These are phyloP conservation scores for Physaria fendleri DNA, from an alignment of 345 rosid genomes.

Conservation along the genomic window DNA sequence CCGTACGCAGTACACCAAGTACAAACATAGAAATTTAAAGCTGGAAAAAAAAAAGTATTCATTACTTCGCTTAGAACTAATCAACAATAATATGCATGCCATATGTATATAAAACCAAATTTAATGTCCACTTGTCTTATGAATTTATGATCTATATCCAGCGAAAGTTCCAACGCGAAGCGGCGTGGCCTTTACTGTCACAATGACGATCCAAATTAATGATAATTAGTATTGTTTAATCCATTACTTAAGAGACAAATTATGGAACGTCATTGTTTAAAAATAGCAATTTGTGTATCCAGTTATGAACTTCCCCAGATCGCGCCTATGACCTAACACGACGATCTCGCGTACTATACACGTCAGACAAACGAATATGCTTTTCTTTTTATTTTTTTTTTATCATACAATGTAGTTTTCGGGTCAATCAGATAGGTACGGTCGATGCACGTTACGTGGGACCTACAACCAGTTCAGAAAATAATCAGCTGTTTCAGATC, in stretches of 20 bases:
- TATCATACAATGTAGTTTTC: neutral
- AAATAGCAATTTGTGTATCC: neutral
- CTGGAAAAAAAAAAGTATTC: neutral
- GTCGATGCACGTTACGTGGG: slow-evolving; percentile 37
- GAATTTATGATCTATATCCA: neutral
- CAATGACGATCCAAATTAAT: slow-evolving; percentile 4
- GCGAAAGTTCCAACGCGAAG: slow-evolving; percentile 11
- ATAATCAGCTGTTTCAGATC: slow-evolving; percentile 21
- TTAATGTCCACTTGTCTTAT: neutral
- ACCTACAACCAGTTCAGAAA: slow-evolving; percentile 8
- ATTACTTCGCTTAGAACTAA: neutral
- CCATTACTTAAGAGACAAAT: neutral
- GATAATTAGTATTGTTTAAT: neutral
- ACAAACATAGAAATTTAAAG: neutral
- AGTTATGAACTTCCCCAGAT: slow-evolving; percentile 1
- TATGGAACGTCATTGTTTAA: neutral
- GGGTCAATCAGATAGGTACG: slow-evolving; percentile 41
- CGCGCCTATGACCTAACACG: slow-evolving; percentile 14
- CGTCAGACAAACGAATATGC: slow-evolving; percentile 25
- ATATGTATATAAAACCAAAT: neutral
- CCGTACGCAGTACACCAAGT: slow-evolving; percentile 26
- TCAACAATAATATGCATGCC: neutral
- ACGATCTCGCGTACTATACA: slow-evolving; percentile 23
- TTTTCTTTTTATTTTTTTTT: neutral
- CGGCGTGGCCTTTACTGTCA: neutral